Conservation (phyloP, 805 yeast species). For the Saturnispora zaruensis region DNA sequence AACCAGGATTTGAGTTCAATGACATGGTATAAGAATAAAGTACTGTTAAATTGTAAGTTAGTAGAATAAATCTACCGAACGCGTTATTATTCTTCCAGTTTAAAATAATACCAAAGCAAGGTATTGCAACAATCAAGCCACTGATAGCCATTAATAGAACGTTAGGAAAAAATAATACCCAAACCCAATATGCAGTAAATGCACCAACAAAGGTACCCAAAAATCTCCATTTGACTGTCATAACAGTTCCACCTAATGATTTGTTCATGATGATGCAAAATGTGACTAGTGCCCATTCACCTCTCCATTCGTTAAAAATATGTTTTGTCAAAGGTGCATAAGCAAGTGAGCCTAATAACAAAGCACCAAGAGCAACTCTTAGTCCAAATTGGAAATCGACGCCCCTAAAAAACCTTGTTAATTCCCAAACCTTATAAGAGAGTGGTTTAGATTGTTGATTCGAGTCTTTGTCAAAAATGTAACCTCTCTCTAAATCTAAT, state of each 20-base stretch:
- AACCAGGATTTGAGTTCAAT: conserved; percentile 28
- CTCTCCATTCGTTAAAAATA: conserved; percentile 56
- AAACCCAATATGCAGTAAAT: conserved; percentile 45
- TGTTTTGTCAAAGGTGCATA: conserved; percentile 48
- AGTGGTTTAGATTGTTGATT: conserved; percentile 8
- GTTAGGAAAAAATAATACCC: conserved; percentile 52
- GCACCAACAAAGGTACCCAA: conserved; percentile 74
- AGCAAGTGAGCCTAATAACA: conserved; percentile 58
- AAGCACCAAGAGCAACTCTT: conserved; percentile 71
- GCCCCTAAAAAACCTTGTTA: conserved; percentile 44
- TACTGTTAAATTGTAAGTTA: conserved; percentile 73
- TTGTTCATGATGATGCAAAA: conserved; percentile 79
- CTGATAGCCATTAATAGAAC: conserved; percentile 40
- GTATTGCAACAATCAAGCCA: conserved; percentile 40
- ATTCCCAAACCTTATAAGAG: conserved; percentile 38
- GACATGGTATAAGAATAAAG: conserved; percentile 66
- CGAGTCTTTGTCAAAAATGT: conserved; percentile 1
- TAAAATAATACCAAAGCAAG: conserved; percentile 50
- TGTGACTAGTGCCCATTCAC: conserved; percentile 81
- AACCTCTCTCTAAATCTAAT: conserved; percentile 9
- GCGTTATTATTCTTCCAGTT: conserved; percentile 58
- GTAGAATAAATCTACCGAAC: conserved; percentile 59
- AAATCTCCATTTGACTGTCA: conserved; percentile 67
- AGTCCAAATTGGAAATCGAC: conserved; percentile 73
- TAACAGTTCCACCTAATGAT: conserved; percentile 75